These are phyloP conservation scores for Taiozyma sp. DNA, from an alignment of 1,139 yeast genomes.

Conservation along the genomic window DNA sequence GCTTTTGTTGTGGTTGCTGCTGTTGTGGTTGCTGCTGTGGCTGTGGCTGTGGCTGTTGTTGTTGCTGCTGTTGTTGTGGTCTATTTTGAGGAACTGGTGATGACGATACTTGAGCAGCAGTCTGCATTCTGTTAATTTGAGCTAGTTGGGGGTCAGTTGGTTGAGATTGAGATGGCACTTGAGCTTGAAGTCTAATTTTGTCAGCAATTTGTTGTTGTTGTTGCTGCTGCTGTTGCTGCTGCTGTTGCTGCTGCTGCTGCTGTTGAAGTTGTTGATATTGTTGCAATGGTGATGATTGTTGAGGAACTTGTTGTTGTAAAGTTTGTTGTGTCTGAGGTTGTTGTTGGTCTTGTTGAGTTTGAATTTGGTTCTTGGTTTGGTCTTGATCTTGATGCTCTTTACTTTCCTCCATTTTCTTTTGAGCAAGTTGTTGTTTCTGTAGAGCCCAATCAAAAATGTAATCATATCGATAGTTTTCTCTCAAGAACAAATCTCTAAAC, in stretches of 20 bases:
- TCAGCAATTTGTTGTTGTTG: neutral
- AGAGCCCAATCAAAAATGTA: constrained; percentile 97
- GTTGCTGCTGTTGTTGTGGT: neutral
- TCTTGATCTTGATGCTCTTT: constrained; percentile 9
- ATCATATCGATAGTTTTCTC: constrained; percentile 89
- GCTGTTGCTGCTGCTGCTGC: constrained; percentile 4
- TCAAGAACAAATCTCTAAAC: constrained; percentile 83
- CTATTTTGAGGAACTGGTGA: neutral
- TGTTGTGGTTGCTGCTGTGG: neutral
- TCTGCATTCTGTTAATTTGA: neutral
- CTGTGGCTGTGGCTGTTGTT: neutral
- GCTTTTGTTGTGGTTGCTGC: neutral
- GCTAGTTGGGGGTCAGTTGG: neutral
- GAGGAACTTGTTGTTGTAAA: constrained; percentile 13
- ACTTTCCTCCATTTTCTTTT: constrained; percentile 33
- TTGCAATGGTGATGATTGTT: constrained; percentile 1
- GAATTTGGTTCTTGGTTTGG: constrained; percentile 12
- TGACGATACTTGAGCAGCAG: neutral
- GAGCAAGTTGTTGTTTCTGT: constrained; percentile 69
- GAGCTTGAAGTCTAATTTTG: neutral
- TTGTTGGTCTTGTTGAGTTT: constrained; percentile 12
- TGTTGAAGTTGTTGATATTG: neutral
- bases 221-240: constrained; percentile 3
- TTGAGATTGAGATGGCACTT: neutral
- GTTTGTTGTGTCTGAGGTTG: neutral